A percentile compares a stretch with the other conserved stretches of the same genome.
These are phyloP conservation scores for Calonectria honghensis DNA, from an alignment of 2,329 filamentous ascomycete species.

Conservation along the genomic window DNA sequence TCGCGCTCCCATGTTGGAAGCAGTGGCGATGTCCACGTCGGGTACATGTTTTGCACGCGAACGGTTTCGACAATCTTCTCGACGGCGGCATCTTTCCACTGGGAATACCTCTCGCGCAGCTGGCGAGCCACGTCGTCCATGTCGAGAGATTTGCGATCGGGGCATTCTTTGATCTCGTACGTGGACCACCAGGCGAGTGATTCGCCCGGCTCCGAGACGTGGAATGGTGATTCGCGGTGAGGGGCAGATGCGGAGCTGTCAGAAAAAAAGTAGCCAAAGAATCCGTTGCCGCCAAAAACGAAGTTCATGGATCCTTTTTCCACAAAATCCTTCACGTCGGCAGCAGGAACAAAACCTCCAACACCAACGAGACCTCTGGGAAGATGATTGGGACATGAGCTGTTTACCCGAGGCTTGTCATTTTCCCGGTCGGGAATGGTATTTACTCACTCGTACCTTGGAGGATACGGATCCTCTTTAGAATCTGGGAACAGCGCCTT, in stretches of 20 bases:
- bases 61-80: slow-evolving; percentile 21
- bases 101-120: slow-evolving; percentile 28
- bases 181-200: slow-evolving; percentile 43
- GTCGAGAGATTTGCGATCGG: slow-evolving; percentile 35
- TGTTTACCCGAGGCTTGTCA: background rate
- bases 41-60: slow-evolving; percentile 38
- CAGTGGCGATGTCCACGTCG: slow-evolving; percentile 38
- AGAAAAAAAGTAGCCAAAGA: slow-evolving; percentile 40
- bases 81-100: slow-evolving; percentile 41
- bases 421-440: background rate
- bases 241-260: slow-evolving; percentile 27
- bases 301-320: slow-evolving; percentile 43
- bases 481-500: slow-evolving; percentile 49
- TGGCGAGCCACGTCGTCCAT: slow-evolving; percentile 32
- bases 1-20: slow-evolving; percentile 39
- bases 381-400: background rate
- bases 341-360: slow-evolving; percentile 31
- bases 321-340: slow-evolving; percentile 24
- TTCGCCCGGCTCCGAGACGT: slow-evolving; percentile 34
- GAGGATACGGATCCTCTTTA: slow-evolving; percentile 46
- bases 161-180: slow-evolving; percentile 38
- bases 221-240: slow-evolving; percentile 37
- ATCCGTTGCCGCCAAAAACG: slow-evolving; percentile 36
- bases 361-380: slow-evolving; percentile 40
- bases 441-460: slow-evolving; percentile 51